These are phyloP conservation scores for Cytospora paraplurivora DNA, from an alignment of 2,329 filamentous ascomycete genomes.

Conservation along the genomic window DNA sequence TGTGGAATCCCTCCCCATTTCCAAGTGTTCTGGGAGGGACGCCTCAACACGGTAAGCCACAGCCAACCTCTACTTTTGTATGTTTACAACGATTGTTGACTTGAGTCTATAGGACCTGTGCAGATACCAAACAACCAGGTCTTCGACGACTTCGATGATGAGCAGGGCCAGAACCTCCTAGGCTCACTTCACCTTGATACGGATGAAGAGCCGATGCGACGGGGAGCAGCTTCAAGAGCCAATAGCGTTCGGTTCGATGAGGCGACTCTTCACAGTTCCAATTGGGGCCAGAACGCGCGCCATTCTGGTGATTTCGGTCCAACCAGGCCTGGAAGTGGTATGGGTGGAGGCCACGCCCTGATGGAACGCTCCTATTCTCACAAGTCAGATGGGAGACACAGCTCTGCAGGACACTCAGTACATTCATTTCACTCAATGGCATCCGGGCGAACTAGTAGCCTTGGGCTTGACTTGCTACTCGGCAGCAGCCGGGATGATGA, in stretches of 20 bases:
- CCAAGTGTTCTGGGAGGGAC: slow-evolving; percentile 82
- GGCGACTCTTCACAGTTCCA: slow-evolving; percentile 83
- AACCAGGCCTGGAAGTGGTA: slow-evolving; percentile 74
- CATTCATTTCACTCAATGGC: slow-evolving; percentile 69
- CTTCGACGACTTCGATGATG: slow-evolving; percentile 82
- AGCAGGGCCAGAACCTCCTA: slow-evolving; percentile 78
- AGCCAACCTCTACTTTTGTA: slow-evolving; percentile 7
- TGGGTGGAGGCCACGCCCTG: slow-evolving; percentile 76
- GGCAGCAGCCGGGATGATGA: slow-evolving; percentile 62
- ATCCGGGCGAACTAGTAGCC: slow-evolving; percentile 82
- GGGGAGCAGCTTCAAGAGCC: slow-evolving; percentile 85
- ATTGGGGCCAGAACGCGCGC: slow-evolving; percentile 80
- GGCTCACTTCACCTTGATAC: slow-evolving; percentile 81
- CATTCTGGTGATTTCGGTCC: slow-evolving; percentile 83
- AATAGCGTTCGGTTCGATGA: slow-evolving; percentile 98
- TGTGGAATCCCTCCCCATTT: slow-evolving; percentile 87
- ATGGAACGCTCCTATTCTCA: slow-evolving; percentile 91
- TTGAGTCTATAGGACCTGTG: slow-evolving; percentile 63
- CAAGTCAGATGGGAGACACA: slow-evolving; percentile 93
- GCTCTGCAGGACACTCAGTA: slow-evolving; percentile 82
- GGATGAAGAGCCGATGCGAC: slow-evolving; percentile 81
- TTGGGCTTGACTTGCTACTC: slow-evolving; percentile 75
- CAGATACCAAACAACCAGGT: slow-evolving; percentile 80
- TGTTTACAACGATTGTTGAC: slow-evolving; percentile 29
- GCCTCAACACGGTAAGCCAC: slow-evolving; percentile 77